These are phyloP conservation scores for Rhizopogon parksii DNA, from an alignment of 1,284 basidiomycete species.

Conservation along the genomic window DNA sequence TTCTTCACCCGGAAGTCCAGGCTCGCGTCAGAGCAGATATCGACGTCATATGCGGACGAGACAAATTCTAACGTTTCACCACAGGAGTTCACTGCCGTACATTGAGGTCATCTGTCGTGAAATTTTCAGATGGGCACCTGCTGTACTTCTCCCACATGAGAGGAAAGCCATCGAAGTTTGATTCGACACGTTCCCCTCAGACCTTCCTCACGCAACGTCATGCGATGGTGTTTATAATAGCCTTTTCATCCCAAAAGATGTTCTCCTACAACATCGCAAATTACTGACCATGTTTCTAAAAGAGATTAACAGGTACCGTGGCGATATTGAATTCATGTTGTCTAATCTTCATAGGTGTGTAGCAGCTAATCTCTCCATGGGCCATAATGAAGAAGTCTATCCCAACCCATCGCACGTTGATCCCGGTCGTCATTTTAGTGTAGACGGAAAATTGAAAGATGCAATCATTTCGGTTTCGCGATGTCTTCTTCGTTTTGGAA, in stretches of 20 bases:
- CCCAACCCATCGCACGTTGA: constrained; percentile 20
- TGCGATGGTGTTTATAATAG: constrained; percentile 27
- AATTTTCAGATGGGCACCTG: constrained; percentile 29
- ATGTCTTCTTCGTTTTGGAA: background rate
- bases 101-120: constrained; percentile 27
- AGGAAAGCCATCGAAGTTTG: background rate
- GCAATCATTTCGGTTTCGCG: constrained; percentile 18
- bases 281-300: constrained; percentile 2
- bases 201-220: constrained; percentile 25
- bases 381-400: constrained; percentile 21
- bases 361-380: constrained; percentile 3
- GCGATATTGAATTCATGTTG: constrained; percentile 23
- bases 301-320: constrained; percentile 19
- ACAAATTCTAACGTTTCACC: constrained; percentile 19
- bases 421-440: constrained; percentile 21
- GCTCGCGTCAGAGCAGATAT: constrained; percentile 25
- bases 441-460: constrained; percentile 21
- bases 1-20: constrained; percentile 23
- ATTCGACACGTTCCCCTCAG: background rate
- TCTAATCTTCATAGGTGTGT: no score
- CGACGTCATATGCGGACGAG: constrained; percentile 16
- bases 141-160: constrained; percentile 16
- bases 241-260: constrained; percentile 27
- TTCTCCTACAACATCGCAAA: background rate
- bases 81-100: constrained; percentile 23